phyloP scores from a whole-genome alignment of 1,139 yeast species.

The Magnusiomyces suaveolens region DNA sequence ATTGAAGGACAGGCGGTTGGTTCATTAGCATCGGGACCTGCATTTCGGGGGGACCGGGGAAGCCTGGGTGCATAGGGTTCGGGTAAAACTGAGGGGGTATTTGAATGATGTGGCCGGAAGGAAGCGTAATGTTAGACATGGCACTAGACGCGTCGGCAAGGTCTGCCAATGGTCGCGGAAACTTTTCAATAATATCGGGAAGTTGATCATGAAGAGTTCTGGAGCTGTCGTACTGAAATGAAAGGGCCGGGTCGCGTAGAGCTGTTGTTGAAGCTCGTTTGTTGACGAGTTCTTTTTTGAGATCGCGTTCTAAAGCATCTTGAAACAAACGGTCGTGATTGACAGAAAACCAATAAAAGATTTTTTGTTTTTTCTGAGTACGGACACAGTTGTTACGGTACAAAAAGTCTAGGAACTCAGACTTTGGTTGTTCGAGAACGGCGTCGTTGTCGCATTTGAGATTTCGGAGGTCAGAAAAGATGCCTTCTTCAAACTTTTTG shows the following conservation, averaged over 20 bases:
- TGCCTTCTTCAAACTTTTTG: constrained; percentile 94
- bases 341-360: constrained; percentile 93
- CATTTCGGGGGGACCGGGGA: background rate
- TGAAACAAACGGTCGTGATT: constrained; percentile 89
- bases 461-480: constrained; percentile 81
- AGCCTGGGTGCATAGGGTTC: constrained; percentile 2
- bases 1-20: constrained; percentile 9
- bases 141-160: constrained; percentile 28
- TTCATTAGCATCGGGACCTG: constrained; percentile 6
- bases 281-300: constrained; percentile 55
- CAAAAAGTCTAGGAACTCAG: constrained; percentile 73
- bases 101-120: constrained; percentile 9
- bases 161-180: constrained; percentile 29
- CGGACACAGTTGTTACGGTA: constrained; percentile 81
- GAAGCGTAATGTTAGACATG: constrained; percentile 12
- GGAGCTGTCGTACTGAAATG: constrained; percentile 33
- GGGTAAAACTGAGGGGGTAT: constrained; percentile 8
- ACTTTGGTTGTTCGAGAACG: constrained; percentile 76
- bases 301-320: constrained; percentile 88
- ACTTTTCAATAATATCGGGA: constrained; percentile 24
- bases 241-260: constrained; percentile 36
- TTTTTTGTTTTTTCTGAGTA: constrained; percentile 95
- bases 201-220: constrained; percentile 35
- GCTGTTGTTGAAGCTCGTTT: constrained; percentile 34
- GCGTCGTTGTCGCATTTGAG: constrained; percentile 86